phyloP scores from a whole-genome alignment of 106 monocot species.

The Platanthera zijinensis region DNA sequence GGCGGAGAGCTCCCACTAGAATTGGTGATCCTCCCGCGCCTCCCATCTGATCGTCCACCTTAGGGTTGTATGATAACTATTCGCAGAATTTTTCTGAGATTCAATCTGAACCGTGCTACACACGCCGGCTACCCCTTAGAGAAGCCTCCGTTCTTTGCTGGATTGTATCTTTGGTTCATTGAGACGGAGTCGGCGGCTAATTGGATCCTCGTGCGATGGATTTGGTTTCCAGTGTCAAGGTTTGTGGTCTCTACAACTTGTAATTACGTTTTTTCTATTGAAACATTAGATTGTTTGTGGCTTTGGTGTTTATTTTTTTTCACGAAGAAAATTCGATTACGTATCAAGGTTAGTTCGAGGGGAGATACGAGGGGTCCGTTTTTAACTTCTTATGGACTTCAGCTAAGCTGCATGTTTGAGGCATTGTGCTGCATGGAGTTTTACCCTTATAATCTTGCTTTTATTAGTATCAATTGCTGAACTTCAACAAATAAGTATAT shows the following conservation, averaged over 20 bases:
- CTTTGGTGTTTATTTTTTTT: background rate
- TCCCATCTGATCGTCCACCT: background rate
- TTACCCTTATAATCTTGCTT: background rate
- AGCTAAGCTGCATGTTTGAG: background rate
- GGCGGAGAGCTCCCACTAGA: background rate
- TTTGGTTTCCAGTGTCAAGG: conserved; percentile 27
- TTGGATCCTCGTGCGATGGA: conserved; percentile 27
- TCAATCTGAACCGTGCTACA: background rate
- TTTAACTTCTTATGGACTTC: background rate
- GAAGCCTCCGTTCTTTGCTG: background rate
- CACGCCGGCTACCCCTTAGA: background rate
- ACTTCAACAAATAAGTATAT: background rate
- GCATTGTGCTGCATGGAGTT: background rate
- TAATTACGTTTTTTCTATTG: background rate
- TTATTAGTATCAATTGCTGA: background rate
- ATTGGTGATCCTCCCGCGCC: background rate
- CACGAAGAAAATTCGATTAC: conserved; percentile 1
- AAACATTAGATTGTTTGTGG: background rate
- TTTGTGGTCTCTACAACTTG: conserved; percentile 3
- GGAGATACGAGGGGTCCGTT: background rate
- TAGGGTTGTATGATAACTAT: background rate
- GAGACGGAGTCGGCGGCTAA: conserved; percentile 4
- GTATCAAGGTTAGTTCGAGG: background rate
- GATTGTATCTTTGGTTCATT: background rate
- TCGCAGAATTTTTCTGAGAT: background rate